phyloP scores from a whole-genome alignment of 495 filamentous ascomycete genomes.

The Bombardia bombarda region DNA sequence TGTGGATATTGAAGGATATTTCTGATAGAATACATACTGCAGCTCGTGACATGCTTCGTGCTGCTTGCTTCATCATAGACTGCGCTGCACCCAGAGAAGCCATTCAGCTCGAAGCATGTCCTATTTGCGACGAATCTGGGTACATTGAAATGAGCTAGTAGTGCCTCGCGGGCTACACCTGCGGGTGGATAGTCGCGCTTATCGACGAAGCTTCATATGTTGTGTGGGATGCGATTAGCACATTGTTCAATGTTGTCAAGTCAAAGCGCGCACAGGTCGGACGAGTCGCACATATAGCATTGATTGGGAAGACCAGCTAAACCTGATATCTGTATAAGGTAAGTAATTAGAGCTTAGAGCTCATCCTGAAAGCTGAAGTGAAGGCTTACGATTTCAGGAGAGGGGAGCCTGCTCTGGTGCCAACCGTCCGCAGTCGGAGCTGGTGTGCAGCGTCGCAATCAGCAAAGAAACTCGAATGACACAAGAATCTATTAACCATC shows the following conservation, averaged over 20 bases:
- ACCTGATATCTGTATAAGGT: constrained; percentile 6
- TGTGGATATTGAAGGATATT: background rate
- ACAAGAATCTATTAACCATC: too few relatives aligned
- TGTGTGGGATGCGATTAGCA: background rate
- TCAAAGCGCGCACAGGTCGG: too few relatives aligned
- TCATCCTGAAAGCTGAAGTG: too few relatives aligned
- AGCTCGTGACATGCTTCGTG: constrained; percentile 1
- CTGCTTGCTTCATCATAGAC: constrained; percentile 2
- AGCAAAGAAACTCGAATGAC: too few relatives aligned
- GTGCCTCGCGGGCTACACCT: constrained; percentile 3
- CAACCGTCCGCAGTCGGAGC: too few relatives aligned
- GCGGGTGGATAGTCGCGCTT: constrained; percentile 4
- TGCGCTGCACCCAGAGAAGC: constrained; percentile 13
- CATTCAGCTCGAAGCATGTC: constrained; percentile 19
- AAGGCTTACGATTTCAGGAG: too few relatives aligned
- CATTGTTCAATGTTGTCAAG: too few relatives aligned
- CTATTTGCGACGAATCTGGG: constrained; percentile 13
- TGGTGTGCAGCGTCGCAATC: too few relatives aligned
- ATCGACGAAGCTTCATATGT: constrained; percentile 13
- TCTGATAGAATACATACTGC: background rate
- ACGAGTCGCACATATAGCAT: constrained; percentile 11
- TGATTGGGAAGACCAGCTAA: constrained; percentile 11
- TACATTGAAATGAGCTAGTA: constrained; percentile 15
- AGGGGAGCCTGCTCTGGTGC: too few relatives aligned
- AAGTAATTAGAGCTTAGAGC: too few relatives aligned